phyloP scores from a whole-genome alignment of 2,329 filamentous ascomycete species.

The Biscogniauxia marginata region DNA sequence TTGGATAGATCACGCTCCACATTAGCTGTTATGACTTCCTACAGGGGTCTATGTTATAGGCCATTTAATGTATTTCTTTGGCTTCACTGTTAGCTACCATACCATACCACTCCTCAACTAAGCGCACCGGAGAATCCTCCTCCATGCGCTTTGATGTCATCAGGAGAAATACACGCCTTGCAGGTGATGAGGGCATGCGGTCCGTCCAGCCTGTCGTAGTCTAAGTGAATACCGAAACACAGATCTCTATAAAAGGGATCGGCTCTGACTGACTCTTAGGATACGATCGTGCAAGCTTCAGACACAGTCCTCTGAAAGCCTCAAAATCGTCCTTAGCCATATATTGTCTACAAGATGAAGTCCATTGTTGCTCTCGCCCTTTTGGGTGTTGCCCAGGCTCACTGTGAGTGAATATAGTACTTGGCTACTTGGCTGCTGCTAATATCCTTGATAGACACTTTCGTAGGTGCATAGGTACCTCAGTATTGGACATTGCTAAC shows the following conservation, averaged over 20 bases:
- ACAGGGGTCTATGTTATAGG: not conserved
- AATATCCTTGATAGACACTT: constrained; percentile 24
- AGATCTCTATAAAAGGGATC: not conserved
- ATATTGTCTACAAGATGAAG: constrained; percentile 20
- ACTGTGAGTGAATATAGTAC: constrained; percentile 20
- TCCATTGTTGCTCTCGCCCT: constrained; percentile 18
- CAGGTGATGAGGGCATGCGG: not conserved
- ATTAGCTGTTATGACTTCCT: not conserved
- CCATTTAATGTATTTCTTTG: not conserved
- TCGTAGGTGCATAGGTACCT: constrained; percentile 13
- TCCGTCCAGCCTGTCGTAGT: not conserved
- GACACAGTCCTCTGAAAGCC: not conserved
- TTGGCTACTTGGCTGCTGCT: constrained; percentile 1
- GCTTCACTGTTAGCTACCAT: not conserved
- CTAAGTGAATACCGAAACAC: not conserved
- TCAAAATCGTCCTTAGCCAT: not conserved
- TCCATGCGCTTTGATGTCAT: not conserved
- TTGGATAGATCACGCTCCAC: not conserved
- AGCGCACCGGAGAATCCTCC: not conserved
- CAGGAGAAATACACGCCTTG: not conserved
- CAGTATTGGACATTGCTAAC: constrained; percentile 1
- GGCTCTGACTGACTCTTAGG: not conserved
- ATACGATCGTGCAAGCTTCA: not conserved
- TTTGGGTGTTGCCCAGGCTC: constrained; percentile 23
- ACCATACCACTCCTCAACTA: not conserved